phyloP scores from a whole-genome alignment of 1,284 basidiomycete species.

The Fomitopsis schrenkii region DNA sequence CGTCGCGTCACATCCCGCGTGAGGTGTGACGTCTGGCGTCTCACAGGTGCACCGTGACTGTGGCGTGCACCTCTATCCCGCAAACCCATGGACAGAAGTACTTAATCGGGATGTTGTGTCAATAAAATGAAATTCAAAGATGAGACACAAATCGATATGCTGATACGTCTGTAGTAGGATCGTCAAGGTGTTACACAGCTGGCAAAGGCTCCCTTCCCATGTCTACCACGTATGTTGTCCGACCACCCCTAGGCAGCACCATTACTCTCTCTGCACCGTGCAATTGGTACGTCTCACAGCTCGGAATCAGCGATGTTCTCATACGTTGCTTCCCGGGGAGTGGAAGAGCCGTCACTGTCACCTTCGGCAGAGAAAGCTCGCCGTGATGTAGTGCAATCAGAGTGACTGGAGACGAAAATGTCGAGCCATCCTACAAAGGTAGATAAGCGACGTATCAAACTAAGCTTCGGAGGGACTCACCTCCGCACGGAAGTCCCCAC shows the following conservation, averaged over 20 bases:
- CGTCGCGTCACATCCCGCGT: neutral
- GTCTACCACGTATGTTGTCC: conserved; percentile 73
- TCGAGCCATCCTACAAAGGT: conserved; percentile 48
- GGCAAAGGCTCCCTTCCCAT: conserved; percentile 42
- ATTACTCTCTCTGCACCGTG: conserved; percentile 74
- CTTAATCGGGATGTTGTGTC: neutral
- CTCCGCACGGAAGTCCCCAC: conserved; percentile 70
- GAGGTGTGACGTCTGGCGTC: conserved; percentile 6
- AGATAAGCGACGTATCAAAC: conserved; percentile 2
- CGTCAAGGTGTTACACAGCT: neutral
- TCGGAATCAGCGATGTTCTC: conserved; percentile 56
- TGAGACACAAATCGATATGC: neutral
- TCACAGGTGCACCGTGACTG: conserved; percentile 1
- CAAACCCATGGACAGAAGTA: too few relatives aligned
- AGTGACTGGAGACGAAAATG: conserved; percentile 56
- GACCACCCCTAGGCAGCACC: conserved; percentile 71
- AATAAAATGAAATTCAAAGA: neutral
- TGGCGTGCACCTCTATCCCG: too few relatives aligned
- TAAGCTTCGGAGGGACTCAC: conserved; percentile 32
- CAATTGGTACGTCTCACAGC: conserved; percentile 67
- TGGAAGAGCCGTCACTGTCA: conserved; percentile 59
- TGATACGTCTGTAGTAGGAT: neutral
- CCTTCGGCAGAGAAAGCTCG: conserved; percentile 64
- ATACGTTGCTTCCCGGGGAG: conserved; percentile 46
- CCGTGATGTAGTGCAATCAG: conserved; percentile 79